Evolutionary conservation across 1,284 basidiomycete genomes (phyloP).

Genomic region (Sanguinoderma infundibulare): DNA sequence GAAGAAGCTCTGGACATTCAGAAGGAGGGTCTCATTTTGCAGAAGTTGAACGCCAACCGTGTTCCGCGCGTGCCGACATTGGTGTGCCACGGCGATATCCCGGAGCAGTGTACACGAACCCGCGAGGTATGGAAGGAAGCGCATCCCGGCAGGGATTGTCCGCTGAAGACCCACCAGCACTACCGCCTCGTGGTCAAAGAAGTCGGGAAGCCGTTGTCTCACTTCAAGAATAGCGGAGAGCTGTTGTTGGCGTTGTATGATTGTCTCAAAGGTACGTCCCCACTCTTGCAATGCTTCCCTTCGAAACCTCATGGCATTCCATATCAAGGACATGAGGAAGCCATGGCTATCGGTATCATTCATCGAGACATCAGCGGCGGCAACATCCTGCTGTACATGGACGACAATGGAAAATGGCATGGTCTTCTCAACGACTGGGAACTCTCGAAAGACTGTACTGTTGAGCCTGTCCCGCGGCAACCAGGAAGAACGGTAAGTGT

Average conservation of each 20-base stretch:
- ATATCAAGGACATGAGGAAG: neutral
- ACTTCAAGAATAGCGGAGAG: neutral
- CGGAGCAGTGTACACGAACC: neutral
- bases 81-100: conserved; percentile 15
- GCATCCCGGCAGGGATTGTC: neutral
- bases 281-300: too few relatives aligned
- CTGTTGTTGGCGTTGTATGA: neutral
- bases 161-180: conserved; percentile 13
- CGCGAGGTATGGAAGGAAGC: neutral
- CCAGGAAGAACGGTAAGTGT: conserved; percentile 12
- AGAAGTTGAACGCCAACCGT: conserved; percentile 13
- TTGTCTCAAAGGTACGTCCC: neutral
- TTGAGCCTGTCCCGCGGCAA: neutral
- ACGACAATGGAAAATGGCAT: neutral
- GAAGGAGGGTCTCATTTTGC: conserved; percentile 9
- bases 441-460: neutral
- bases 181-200: conserved; percentile 18
- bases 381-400: conserved; percentile 10
- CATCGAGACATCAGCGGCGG: conserved; percentile 17
- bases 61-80: conserved; percentile 26
- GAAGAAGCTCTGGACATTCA: neutral
- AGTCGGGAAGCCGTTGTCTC: conserved; percentile 11
- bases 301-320: too few relatives aligned
- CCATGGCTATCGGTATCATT: conserved; percentile 2
- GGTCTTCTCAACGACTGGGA: conserved; percentile 13